A percentile compares a stretch with the other conserved stretches of the same genome.
Conservation (phyloP, 768 basidiomycete genomes). For the Agaricus subrufescens region DNA sequence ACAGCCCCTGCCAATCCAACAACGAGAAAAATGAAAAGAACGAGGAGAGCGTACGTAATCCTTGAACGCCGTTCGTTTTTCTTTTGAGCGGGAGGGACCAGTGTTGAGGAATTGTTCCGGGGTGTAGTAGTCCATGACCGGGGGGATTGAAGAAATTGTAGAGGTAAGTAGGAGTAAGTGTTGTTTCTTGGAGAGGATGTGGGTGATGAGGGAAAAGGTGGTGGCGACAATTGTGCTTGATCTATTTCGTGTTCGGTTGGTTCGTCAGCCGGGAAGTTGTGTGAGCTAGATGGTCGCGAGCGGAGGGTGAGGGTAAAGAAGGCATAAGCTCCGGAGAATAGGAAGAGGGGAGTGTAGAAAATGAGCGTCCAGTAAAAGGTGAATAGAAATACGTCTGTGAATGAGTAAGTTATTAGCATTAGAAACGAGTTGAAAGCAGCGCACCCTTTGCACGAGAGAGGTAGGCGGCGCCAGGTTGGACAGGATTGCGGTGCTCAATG, state of each 20-base stretch:
- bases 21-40: conserved; percentile 36
- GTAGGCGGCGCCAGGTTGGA: conserved; percentile 38
- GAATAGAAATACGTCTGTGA: conserved; percentile 45
- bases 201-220: too few species aligned
- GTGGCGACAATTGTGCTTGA: background rate
- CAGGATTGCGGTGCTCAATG: conserved; percentile 33
- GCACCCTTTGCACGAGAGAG: conserved; percentile 35
- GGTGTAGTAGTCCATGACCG: background rate
- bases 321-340: conserved; percentile 43
- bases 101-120: conserved; percentile 15
- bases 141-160: conserved; percentile 5
- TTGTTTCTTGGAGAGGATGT: background rate
- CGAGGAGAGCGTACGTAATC: conserved; percentile 41
- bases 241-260: background rate
- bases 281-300: conserved; percentile 18
- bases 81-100: conserved; percentile 12
- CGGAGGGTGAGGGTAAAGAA: conserved; percentile 50
- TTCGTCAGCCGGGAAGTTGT: background rate
- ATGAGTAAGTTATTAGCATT: background rate
- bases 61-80: conserved; percentile 40
- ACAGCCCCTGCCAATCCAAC: conserved; percentile 42
- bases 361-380: conserved; percentile 50
- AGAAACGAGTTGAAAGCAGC: background rate
- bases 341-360: conserved; percentile 46
- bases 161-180: conserved; percentile 15